phyloP scores from a whole-genome alignment of 768 basidiomycete species.

The Mycena rebaudengoi region DNA sequence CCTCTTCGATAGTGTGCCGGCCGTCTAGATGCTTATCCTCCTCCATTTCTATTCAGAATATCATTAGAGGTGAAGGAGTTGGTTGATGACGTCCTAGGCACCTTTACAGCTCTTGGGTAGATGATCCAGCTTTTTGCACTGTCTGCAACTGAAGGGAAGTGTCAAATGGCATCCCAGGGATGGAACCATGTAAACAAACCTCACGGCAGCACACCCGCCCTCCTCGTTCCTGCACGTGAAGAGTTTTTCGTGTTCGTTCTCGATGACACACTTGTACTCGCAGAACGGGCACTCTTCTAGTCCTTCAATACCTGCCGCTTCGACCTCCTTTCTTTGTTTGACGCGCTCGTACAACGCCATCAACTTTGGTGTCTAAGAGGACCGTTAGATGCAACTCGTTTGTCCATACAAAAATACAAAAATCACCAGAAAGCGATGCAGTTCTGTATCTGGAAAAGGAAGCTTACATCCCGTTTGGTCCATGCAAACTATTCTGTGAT shows the following conservation, averaged over 20 bases:
- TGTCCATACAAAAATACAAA: too few species aligned
- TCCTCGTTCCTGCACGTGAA: constrained; percentile 65
- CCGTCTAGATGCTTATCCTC: constrained; percentile 79
- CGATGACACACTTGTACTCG: constrained; percentile 86
- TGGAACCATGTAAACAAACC: neutral
- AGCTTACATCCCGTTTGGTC: constrained; percentile 78
- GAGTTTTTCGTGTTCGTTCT: constrained; percentile 69
- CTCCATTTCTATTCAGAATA: constrained; percentile 64
- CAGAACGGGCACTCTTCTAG: constrained; percentile 93
- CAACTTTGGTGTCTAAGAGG: constrained; percentile 57
- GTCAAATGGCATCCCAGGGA: neutral
- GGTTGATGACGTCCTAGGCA: constrained; percentile 32
- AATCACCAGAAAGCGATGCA: constrained; percentile 64
- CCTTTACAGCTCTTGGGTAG: constrained; percentile 84
- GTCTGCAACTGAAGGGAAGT: constrained; percentile 63
- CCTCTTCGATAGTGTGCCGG: constrained; percentile 86
- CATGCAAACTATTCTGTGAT: constrained; percentile 79
- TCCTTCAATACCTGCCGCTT: constrained; percentile 78
- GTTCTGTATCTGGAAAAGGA: constrained; percentile 72
- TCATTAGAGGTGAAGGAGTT: constrained; percentile 10
- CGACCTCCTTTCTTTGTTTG: constrained; percentile 81
- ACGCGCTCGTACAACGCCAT: constrained; percentile 77
- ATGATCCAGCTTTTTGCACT: constrained; percentile 85
- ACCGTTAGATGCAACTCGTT: neutral
- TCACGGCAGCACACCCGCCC: constrained; percentile 74